Evolutionary conservation across 2,329 filamentous ascomycete species (phyloP).

Genomic region (Dendryphion nanum): DNA sequence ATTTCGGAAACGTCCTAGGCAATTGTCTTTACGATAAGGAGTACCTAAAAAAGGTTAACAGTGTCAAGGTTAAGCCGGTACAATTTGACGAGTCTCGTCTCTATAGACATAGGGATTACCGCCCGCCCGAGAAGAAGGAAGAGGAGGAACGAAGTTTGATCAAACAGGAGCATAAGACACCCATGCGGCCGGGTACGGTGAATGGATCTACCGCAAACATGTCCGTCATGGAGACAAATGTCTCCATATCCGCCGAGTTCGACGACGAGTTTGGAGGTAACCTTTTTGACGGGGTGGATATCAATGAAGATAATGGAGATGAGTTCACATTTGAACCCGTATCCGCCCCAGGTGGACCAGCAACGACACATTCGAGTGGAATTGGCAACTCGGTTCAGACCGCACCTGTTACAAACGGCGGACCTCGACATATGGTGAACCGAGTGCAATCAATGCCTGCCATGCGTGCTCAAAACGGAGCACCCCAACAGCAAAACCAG

Average conservation of each 20-base stretch:
- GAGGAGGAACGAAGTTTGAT: slow-evolving; percentile 25
- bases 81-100: slow-evolving; percentile 78
- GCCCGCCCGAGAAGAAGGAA: slow-evolving; percentile 45
- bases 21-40: slow-evolving; percentile 98
- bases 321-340: slow-evolving; percentile 30
- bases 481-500: slow-evolving; percentile 20
- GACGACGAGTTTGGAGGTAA: slow-evolving; percentile 58
- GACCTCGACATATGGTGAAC: slow-evolving; percentile 18
- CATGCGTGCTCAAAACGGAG: slow-evolving; percentile 17
- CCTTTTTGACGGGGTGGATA: slow-evolving; percentile 57
- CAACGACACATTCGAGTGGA: neutral
- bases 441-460: slow-evolving; percentile 24
- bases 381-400: no score
- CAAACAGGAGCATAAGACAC: slow-evolving; percentile 25
- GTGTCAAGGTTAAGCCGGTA: slow-evolving; percentile 75
- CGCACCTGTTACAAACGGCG: slow-evolving; percentile 19
- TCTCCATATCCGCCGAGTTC: slow-evolving; percentile 43
- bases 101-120: slow-evolving; percentile 77
- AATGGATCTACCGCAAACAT: slow-evolving; percentile 27
- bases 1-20: slow-evolving; percentile 94
- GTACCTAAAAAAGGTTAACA: slow-evolving; percentile 85
- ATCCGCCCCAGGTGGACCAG: slow-evolving; percentile 3
- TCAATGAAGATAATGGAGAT: slow-evolving; percentile 64
- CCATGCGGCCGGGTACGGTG: slow-evolving; percentile 20
- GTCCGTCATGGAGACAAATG: slow-evolving; percentile 19